Evolutionary conservation across 2,329 filamentous ascomycete genomes (phyloP).

Genomic region (Raffaelea deltoideospora): DNA sequence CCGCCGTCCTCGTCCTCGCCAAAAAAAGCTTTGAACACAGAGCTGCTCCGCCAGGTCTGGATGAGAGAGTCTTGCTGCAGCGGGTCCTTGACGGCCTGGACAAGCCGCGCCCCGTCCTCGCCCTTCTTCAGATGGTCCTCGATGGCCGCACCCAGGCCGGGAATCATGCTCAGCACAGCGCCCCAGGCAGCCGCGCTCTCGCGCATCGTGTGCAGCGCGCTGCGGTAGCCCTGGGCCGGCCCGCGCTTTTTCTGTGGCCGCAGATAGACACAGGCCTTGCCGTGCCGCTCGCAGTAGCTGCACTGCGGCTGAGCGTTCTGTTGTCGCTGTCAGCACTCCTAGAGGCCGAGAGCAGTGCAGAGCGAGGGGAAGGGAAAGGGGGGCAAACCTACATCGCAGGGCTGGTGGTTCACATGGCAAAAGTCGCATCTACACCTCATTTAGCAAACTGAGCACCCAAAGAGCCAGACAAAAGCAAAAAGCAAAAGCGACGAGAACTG

Average conservation of each 20-base stretch:
- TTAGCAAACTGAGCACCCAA: not conserved
- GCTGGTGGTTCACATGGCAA: constrained; percentile 31
- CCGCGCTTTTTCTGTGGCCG: constrained; percentile 23
- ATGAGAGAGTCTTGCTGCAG: constrained; percentile 21
- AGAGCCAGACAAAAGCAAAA: not conserved
- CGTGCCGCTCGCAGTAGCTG: constrained; percentile 25
- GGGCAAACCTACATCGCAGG: constrained; percentile 21
- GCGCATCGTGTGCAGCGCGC: constrained; percentile 21
- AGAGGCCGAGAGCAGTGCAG: not conserved
- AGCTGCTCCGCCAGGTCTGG: constrained; percentile 19
- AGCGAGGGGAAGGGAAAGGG: not conserved
- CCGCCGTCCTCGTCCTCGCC: constrained; percentile 3
- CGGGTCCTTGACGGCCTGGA: constrained; percentile 19
- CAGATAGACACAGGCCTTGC: constrained; percentile 21
- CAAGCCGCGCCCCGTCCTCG: constrained; percentile 15
- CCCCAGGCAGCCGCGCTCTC: constrained; percentile 24
- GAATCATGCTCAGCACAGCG: constrained; percentile 19
- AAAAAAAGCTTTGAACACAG: constrained; percentile 19
- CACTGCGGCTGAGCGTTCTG: constrained; percentile 28
- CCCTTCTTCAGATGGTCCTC: constrained; percentile 19
- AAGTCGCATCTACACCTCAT: constrained; percentile 24
- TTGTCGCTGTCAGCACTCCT: too few species aligned
- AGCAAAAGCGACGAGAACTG: not conserved
- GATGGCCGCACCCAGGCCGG: constrained; percentile 19
- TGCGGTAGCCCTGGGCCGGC: constrained; percentile 22